Conservation (phyloP, 306 rosid genomes). For the Medicago ruthenica region DNA sequence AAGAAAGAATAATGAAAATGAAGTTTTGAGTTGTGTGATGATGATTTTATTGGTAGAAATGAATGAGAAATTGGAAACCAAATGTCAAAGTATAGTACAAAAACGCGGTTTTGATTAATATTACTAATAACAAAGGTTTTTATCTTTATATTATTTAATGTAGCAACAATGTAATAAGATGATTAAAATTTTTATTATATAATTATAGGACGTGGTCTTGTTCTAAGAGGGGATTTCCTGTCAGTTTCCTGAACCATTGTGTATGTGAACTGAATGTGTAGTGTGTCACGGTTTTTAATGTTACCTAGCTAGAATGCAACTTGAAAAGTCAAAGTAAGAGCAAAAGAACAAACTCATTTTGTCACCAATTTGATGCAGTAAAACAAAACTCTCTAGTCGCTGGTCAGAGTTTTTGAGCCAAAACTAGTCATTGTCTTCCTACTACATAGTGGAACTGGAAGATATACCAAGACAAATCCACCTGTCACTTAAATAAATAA, state of each 20-base stretch:
- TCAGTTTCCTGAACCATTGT: conserved; percentile 41
- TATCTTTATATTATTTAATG: background rate
- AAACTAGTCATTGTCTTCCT: background rate
- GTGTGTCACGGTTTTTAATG: conserved; percentile 18
- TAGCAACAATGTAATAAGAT: background rate
- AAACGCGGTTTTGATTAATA: conserved; percentile 74
- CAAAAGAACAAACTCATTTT: background rate
- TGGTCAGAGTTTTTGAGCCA: conserved; percentile 51
- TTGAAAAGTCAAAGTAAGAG: conserved; percentile 34
- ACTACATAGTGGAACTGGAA: conserved; percentile 20
- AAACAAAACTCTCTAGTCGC: conserved; percentile 13
- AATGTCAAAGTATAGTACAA: conserved; percentile 45
- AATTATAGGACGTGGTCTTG: conserved; percentile 39
- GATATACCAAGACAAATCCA: background rate
- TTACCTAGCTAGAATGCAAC: conserved; percentile 28
- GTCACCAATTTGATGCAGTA: background rate
- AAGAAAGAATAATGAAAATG: background rate
- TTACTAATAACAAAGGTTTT: background rate
- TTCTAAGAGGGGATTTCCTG: conserved; percentile 35
- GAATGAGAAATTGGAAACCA: conserved; percentile 40
- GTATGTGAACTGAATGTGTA: background rate
- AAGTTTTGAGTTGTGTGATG: conserved; percentile 17
- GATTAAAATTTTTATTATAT: background rate
- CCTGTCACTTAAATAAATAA: background rate
- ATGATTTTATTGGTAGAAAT: conserved; percentile 31